These are phyloP conservation scores for Stylosanthes scabra DNA, from an alignment of 331 rosid species.

Conservation along the genomic window DNA sequence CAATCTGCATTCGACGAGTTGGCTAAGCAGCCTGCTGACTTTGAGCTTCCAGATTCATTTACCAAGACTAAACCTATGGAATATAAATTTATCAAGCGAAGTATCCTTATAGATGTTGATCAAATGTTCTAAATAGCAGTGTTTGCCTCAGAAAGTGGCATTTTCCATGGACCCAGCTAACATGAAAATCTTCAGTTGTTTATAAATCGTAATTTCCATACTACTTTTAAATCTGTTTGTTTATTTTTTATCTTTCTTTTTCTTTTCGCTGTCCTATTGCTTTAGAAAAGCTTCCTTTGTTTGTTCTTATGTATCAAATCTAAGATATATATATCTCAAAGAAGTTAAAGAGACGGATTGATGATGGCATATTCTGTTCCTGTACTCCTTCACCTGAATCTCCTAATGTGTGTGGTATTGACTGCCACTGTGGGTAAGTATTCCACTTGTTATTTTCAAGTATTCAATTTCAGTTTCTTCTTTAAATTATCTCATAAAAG, in stretches of 20 bases:
- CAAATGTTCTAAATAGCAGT: not conserved
- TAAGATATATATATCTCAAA: constrained; percentile 82
- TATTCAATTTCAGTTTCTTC: not conserved
- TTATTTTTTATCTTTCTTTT: constrained; percentile 1
- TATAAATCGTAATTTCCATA: not conserved
- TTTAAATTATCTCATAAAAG: too few species aligned
- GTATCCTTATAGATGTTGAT: constrained; percentile 66
- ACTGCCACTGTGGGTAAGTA: constrained; percentile 96
- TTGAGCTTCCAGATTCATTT: constrained; percentile 83
- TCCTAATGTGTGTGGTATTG: constrained; percentile 75
- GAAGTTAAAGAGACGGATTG: constrained; percentile 77
- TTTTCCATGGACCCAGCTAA: constrained; percentile 20
- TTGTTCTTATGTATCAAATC: constrained; percentile 54
- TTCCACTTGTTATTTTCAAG: constrained; percentile 1
- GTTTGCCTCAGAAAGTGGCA: not conserved
- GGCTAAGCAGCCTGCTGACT: constrained; percentile 74
- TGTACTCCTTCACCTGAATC: constrained; percentile 66
- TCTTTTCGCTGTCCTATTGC: constrained; percentile 9
- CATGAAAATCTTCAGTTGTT: constrained; percentile 23
- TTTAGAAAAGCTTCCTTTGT: constrained; percentile 39
- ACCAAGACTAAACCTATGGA: constrained; percentile 61
- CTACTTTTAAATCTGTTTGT: constrained; percentile 25
- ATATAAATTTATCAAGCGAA: constrained; percentile 81
- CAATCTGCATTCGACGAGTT: constrained; percentile 73
- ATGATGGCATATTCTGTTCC: constrained; percentile 94